Conservation (phyloP, 1,284 basidiomycete species). For the Trametes versicolor region DNA sequence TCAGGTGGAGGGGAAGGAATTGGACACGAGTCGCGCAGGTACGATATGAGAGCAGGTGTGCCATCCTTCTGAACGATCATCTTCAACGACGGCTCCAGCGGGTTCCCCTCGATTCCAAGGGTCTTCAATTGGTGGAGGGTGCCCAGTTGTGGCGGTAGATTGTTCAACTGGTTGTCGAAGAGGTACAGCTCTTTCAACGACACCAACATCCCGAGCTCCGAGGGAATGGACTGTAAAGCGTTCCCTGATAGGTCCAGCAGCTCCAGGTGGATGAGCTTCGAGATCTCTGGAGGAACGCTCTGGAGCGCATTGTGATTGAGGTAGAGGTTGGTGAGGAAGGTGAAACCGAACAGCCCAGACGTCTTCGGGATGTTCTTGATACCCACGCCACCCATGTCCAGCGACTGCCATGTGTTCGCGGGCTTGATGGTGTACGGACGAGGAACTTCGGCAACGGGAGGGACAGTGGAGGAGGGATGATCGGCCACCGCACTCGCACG, state of each 20-base stretch:
- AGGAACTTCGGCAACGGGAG: conserved; percentile 69
- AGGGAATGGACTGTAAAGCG: conserved; percentile 80
- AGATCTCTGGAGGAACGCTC: conserved; percentile 85
- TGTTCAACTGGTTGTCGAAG: conserved; percentile 93
- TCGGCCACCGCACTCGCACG: conserved; percentile 55
- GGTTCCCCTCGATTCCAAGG: conserved; percentile 96
- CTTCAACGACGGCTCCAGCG: conserved; percentile 83
- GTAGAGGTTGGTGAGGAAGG: conserved; percentile 93
- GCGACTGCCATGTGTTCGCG: conserved; percentile 86
- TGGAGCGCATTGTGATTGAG: conserved; percentile 96
- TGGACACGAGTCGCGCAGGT: conserved; percentile 89
- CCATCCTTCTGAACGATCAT: conserved; percentile 93
- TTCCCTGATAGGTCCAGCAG: conserved; percentile 95
- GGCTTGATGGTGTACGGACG: conserved; percentile 66
- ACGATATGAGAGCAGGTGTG: conserved; percentile 87
- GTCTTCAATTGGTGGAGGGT: conserved; percentile 94
- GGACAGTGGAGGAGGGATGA: conserved; percentile 78
- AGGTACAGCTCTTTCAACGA: conserved; percentile 92
- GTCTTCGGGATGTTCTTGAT: conserved; percentile 90
- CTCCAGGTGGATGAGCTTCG: conserved; percentile 87
- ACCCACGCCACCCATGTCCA: conserved; percentile 97
- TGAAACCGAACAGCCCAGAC: conserved; percentile 91
- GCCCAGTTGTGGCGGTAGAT: conserved; percentile 90
- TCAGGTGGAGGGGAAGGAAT: conserved; percentile 86
- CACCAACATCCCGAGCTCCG: conserved; percentile 93